Percentiles rank a stretch among this genome's conserved stretches.
phyloP scores from a whole-genome alignment of 495 filamentous ascomycete species.

The Penicillium canariense region DNA sequence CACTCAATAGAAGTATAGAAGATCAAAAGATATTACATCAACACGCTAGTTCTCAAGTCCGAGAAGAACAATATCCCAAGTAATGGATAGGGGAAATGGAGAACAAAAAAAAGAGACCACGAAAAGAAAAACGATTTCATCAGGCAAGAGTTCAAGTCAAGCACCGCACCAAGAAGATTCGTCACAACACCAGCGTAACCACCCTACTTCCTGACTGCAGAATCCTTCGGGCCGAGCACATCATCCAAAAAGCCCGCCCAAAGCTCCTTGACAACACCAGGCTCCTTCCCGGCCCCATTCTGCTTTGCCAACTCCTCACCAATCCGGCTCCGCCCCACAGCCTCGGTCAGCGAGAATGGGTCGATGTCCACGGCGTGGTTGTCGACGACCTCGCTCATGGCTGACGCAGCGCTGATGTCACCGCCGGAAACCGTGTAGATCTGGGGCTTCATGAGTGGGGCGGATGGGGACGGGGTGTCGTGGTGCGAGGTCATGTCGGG shows the following conservation, averaged over 20 bases:
- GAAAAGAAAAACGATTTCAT: constrained; percentile 2
- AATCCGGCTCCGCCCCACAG: constrained; percentile 43
- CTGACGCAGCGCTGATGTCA: constrained; percentile 47
- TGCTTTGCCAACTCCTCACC: constrained; percentile 35
- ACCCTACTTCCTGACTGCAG: constrained; percentile 23
- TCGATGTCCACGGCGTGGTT: constrained; percentile 56
- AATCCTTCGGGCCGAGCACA: constrained; percentile 48
- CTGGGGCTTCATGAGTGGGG: constrained; percentile 51
- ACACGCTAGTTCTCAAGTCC: constrained; percentile 7
- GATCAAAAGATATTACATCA: constrained; percentile 10
- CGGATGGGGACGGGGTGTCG: constrained; percentile 19
- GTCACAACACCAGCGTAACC: constrained; percentile 3
- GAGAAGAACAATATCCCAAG: background rate
- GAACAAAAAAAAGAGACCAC: background rate
- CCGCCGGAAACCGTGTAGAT: constrained; percentile 55
- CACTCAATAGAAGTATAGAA: constrained; percentile 1
- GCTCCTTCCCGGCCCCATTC: constrained; percentile 22
- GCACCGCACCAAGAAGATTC: constrained; percentile 14
- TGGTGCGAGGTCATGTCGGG: constrained; percentile 41
- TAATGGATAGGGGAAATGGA: background rate
- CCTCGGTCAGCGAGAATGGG: constrained; percentile 56
- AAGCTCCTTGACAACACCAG: constrained; percentile 47
- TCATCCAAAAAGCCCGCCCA: constrained; percentile 60
- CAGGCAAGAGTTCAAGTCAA: background rate
- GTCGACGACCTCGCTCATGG: constrained; percentile 60